Conservation (phyloP, 31 red algal genomes). For the Endocladia muricata region DNA sequence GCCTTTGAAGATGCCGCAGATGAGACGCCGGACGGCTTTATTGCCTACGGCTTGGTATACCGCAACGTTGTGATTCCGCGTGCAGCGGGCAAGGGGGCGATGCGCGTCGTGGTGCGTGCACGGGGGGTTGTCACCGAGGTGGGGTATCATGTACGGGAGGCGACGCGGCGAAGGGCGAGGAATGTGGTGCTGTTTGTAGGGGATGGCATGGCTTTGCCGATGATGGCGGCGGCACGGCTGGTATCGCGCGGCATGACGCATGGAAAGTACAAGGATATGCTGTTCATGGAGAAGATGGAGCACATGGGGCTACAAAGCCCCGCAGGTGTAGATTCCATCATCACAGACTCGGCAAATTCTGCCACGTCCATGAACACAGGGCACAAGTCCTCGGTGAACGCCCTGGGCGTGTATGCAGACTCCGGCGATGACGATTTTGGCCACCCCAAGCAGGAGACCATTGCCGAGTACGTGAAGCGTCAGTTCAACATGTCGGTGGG, state of each 20-base stretch:
- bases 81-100: conserved; percentile 28
- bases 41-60: conserved; percentile 22
- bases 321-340: conserved; percentile 60
- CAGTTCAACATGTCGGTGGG: conserved; percentile 53
- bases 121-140: conserved; percentile 45
- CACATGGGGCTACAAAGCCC: conserved; percentile 30
- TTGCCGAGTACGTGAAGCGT: conserved; percentile 41
- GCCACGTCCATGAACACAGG: conserved; percentile 41
- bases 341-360: conserved; percentile 57
- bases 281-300: conserved; percentile 32
- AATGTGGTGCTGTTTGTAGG: no score
- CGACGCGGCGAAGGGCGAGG: conserved; percentile 37
- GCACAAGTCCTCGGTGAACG: conserved; percentile 48
- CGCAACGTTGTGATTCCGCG: conserved; percentile 36
- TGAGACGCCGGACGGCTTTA: conserved; percentile 17
- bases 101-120: conserved; percentile 33
- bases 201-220: conserved; percentile 56
- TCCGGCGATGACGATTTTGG: conserved; percentile 37
- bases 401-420: conserved; percentile 64
- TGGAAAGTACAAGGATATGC: conserved; percentile 71
- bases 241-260: conserved; percentile 59
- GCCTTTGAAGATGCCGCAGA: conserved; percentile 22
- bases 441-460: conserved; percentile 52
- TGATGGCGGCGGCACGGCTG: conserved; percentile 63
- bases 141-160: conserved; percentile 21